Percentiles rank a stretch among this genome's conserved stretches.
phyloP scores from a whole-genome alignment of 305 asterid genomes.

The Solanum hybrid region DNA sequence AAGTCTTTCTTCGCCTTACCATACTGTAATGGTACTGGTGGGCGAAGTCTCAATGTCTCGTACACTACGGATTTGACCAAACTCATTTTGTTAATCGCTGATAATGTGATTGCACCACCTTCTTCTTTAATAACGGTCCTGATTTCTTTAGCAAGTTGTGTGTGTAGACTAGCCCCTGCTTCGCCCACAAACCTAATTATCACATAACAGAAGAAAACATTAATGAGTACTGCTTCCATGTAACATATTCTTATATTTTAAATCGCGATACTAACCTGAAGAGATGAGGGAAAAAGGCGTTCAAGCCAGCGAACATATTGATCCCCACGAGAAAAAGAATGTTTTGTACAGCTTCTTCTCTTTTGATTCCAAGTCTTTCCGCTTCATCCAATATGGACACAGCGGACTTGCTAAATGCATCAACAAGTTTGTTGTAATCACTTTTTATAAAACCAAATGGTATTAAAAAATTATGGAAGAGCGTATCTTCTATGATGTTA shows the following conservation, averaged over 20 bases:
- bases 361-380: constrained; percentile 22
- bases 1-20: constrained; percentile 40
- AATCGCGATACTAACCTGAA: constrained; percentile 12
- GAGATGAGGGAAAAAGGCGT: constrained; percentile 31
- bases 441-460: constrained; percentile 31
- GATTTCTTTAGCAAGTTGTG: constrained; percentile 30
- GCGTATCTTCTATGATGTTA: constrained; percentile 26
- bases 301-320: constrained; percentile 56
- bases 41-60: constrained; percentile 46
- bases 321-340: constrained; percentile 46
- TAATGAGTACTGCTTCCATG: no score
- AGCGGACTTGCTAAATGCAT: constrained; percentile 18
- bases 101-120: constrained; percentile 26
- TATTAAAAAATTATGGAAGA: constrained; percentile 27
- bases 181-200: constrained; percentile 26
- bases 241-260: no score
- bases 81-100: constrained; percentile 31
- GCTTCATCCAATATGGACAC: constrained; percentile 28
- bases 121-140: constrained; percentile 17
- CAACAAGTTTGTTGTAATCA: constrained; percentile 25
- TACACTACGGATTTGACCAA: constrained; percentile 39
- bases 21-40: constrained; percentile 37
- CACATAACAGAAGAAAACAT: no score
- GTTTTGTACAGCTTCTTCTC: constrained; percentile 54
- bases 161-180: constrained; percentile 34